These are phyloP conservation scores for Solanum virginianum DNA, from an alignment of 257 asterid species.

Conservation along the genomic window DNA sequence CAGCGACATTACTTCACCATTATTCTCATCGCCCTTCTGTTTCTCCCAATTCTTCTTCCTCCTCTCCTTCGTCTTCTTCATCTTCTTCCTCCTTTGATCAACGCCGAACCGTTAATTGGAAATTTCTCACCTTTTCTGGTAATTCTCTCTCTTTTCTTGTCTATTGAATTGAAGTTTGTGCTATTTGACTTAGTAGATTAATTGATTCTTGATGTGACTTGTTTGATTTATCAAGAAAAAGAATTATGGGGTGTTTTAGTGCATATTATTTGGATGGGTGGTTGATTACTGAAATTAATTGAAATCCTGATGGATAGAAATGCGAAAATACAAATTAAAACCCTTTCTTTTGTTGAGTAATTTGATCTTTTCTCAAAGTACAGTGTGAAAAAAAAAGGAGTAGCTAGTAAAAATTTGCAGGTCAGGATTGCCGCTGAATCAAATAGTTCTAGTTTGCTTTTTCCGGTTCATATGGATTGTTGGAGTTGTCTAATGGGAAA, in stretches of 20 bases:
- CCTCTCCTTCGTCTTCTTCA: slow-evolving; percentile 22
- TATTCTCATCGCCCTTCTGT: slow-evolving; percentile 11
- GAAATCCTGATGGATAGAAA: neutral
- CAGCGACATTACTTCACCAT: slow-evolving; percentile 26
- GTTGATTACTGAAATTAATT: neutral
- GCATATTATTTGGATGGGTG: neutral
- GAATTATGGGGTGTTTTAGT: neutral
- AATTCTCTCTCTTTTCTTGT: neutral
- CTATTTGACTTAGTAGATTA: neutral
- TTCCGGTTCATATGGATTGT: neutral
- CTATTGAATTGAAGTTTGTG: neutral
- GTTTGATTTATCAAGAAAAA: neutral
- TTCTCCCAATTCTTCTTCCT: slow-evolving; percentile 30
- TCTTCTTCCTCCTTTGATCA: slow-evolving; percentile 17
- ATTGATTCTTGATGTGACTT: neutral
- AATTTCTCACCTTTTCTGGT: slow-evolving; percentile 37
- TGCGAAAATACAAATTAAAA: neutral
- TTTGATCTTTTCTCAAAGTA: neutral
- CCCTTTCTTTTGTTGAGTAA: neutral
- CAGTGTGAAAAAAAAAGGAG: neutral
- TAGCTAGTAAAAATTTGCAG: neutral
- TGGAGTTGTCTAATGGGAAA: neutral
- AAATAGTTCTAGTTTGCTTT: neutral
- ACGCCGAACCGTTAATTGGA: slow-evolving; percentile 9
- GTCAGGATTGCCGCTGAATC: neutral